Evolutionary conservation across 345 rosid genomes (phyloP), one percentile per base, ranked within the genome.

Genomic region (Mangifera indica): DNA sequence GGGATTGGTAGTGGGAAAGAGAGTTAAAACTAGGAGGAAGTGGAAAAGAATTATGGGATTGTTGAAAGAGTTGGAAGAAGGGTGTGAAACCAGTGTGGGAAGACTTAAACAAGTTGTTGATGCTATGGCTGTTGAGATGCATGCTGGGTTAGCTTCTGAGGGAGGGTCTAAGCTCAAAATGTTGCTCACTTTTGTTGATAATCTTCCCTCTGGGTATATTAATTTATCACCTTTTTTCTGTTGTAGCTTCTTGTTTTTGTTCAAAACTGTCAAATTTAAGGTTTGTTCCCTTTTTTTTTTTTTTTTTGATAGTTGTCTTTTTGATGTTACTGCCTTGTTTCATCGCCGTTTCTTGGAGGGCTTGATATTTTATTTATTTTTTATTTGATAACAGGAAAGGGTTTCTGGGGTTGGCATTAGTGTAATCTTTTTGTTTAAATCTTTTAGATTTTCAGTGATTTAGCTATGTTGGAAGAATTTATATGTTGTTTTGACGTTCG

Each of bases 151-250:
- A 83, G 97, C 97, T 52, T 93, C 98, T 37, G 98, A 93, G 81
- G 98, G 97, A 20, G 98, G 97, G 44, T 92, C 98, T 7, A 93
- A 92, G 89, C 97, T 94, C 79, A 92, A 89, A 84, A 94, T 94
- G 98, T 76, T 94, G 78, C 95, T 92, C 77, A 86, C 97, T 72
- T 89, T 72, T 74, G 98, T 90, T 42, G 91, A 90, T 83, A 83
- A 66, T 73, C 87, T 93, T 15, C 98, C 91, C 42, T 69, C 67
- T 74, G 91, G 91, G 91, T 87, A 81, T 74, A 59, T 65, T 7
- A 13, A 53, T 21, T 7, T n/a, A 0, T 46, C 20, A 56, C 44
- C 67, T 32, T 60, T 59, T 60, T 45, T 42, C 69, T 46, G 34
- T 70, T 69, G 44, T 40, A 63, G 59, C 7, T 65, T 26, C 18